phyloP scores from a whole-genome alignment of 225 moss, liverwort and hornwort genomes.

The Straminergon stramineum region DNA sequence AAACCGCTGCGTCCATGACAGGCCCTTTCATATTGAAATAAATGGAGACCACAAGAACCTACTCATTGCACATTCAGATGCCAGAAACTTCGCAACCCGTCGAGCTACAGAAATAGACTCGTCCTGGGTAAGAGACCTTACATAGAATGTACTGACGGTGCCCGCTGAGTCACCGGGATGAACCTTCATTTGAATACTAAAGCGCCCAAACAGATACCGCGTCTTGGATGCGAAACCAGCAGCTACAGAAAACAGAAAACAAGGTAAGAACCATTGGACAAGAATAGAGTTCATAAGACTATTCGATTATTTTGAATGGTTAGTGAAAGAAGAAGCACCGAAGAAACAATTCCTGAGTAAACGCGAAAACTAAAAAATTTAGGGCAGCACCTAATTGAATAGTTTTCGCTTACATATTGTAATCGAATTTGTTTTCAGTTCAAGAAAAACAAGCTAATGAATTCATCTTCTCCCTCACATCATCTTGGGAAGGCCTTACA shows the following conservation, averaged over 20 bases:
- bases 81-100: not conserved
- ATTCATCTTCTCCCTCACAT: not conserved
- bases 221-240: constrained; percentile 51
- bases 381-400: not conserved
- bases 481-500: not conserved
- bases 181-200: constrained; percentile 49
- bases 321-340: not conserved
- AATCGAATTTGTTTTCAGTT: not conserved
- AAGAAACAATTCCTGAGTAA: not conserved
- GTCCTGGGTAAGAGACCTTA: not conserved
- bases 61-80: not conserved
- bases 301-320: too few relatives aligned
- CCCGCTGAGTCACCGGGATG: constrained; percentile 52
- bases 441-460: not conserved
- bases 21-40: not conserved
- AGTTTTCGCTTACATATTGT: not conserved
- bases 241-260: constrained; percentile 8
- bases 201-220: constrained; percentile 43
- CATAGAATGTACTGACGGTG: constrained; percentile 54
- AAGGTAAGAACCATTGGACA: not conserved
- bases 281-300: not conserved
- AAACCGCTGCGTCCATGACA: not conserved
- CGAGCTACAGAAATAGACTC: not conserved
- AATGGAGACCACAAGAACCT: not conserved
- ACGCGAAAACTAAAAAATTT: not conserved